These are phyloP conservation scores for Ophiosphaerella narmari DNA, from an alignment of 2,329 filamentous ascomycete species.

Conservation along the genomic window DNA sequence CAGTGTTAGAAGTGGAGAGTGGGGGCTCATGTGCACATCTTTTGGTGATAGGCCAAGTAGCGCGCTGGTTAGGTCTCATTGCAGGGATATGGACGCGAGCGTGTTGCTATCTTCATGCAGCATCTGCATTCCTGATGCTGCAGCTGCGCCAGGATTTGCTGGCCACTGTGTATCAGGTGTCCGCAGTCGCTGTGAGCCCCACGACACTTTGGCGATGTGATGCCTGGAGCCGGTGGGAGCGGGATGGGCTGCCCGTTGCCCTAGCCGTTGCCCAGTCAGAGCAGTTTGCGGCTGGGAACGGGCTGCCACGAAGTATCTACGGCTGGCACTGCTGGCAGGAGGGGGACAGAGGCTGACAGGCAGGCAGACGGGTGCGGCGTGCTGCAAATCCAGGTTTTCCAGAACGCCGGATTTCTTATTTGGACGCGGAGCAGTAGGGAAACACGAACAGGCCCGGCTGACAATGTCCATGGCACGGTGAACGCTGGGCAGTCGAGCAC, in stretches of 20 bases:
- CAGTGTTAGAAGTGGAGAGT: slow-evolving; percentile 5
- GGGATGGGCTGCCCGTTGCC: too few relatives aligned
- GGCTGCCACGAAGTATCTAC: too few relatives aligned
- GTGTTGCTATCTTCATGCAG: slow-evolving; percentile 18
- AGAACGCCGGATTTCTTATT: too few relatives aligned
- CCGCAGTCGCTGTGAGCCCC: slow-evolving; percentile 16
- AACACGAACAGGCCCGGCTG: too few relatives aligned
- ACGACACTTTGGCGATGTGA: slow-evolving; percentile 4
- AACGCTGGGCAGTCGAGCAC: background rate
- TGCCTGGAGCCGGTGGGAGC: background rate
- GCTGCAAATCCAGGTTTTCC: too few relatives aligned
- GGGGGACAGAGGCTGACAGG: background rate
- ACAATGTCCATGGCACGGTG: background rate
- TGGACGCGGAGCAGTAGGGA: too few relatives aligned
- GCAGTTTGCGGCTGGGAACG: too few relatives aligned
- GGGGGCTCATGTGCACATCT: slow-evolving; percentile 9
- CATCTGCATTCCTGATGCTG: slow-evolving; percentile 12
- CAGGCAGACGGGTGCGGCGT: background rate
- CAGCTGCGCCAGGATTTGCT: slow-evolving; percentile 21
- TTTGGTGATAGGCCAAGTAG: slow-evolving; percentile 6
- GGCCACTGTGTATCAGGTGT: slow-evolving; percentile 15
- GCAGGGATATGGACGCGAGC: slow-evolving; percentile 17
- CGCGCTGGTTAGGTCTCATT: slow-evolving; percentile 8
- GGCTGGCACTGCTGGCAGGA: too few relatives aligned
- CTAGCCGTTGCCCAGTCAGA: too few relatives aligned